phyloP scores from a whole-genome alignment of 2,329 filamentous ascomycete species.

The Pseudohalonectria lignicola region DNA sequence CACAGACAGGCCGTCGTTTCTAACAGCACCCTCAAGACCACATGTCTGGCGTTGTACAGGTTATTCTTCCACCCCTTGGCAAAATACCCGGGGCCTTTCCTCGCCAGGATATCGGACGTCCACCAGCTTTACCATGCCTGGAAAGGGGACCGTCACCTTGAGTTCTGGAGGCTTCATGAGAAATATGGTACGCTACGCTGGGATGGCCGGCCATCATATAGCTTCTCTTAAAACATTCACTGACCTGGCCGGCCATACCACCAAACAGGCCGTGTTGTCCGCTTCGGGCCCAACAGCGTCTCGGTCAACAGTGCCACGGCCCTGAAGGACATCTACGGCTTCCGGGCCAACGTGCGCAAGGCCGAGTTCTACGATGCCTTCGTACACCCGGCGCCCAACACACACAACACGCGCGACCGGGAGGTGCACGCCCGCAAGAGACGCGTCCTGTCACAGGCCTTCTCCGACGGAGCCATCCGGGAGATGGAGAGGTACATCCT shows the following conservation, averaged over 20 bases:
- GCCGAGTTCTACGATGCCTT: conserved; percentile 65
- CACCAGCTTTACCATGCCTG: conserved; percentile 64
- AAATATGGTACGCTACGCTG: conserved; percentile 50
- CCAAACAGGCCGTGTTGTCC: conserved; percentile 50
- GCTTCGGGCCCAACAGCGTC: conserved; percentile 67
- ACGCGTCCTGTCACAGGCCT: conserved; percentile 60
- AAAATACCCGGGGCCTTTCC: conserved; percentile 52
- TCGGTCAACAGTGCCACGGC: conserved; percentile 65
- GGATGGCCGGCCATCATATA: too few relatives aligned
- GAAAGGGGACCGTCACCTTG: conserved; percentile 63
- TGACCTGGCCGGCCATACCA: too few relatives aligned
- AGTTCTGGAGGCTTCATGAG: conserved; percentile 60
- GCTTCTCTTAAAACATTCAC: too few relatives aligned
- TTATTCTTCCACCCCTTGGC: conserved; percentile 54
- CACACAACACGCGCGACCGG: conserved; percentile 62
- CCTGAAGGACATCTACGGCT: conserved; percentile 56
- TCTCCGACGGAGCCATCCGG: conserved; percentile 54
- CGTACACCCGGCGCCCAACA: conserved; percentile 59
- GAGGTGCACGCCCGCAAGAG: conserved; percentile 58
- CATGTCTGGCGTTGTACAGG: conserved; percentile 39
- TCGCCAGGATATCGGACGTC: conserved; percentile 52
- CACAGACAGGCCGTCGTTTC: too few relatives aligned
- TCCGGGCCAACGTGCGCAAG: conserved; percentile 53
- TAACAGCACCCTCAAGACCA: conserved; percentile 16
- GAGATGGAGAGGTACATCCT: conserved; percentile 59